A percentile compares a stretch with the other conserved stretches of the same genome.
Evolutionary conservation across 225 moss, liverwort and hornwort genomes (phyloP).

Genomic region (Antitrichia curtipendula): DNA sequence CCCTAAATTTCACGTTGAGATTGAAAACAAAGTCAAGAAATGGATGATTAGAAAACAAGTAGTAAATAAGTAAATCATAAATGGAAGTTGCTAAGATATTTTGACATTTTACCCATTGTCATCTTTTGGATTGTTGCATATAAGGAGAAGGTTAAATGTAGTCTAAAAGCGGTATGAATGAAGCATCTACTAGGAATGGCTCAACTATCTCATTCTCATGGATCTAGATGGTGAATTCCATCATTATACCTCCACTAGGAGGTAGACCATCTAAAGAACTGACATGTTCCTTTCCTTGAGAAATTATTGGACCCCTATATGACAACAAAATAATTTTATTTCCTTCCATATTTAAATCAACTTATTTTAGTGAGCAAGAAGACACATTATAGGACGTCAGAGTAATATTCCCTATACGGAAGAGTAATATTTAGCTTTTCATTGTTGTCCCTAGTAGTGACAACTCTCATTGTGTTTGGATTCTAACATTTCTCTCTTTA

Average conservation of each 20-base stretch:
- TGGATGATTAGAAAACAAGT: no score
- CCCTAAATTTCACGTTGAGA: accelerated
- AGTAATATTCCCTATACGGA: accelerated
- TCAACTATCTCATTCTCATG: background rate
- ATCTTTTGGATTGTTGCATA: no score
- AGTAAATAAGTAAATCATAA: background rate
- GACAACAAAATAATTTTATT: background rate
- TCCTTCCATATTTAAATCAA: accelerated
- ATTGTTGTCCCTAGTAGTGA: accelerated
- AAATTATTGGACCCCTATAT: background rate
- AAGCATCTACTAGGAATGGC: accelerated
- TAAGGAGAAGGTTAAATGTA: background rate
- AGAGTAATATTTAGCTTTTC: background rate
- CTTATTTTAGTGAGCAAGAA: background rate
- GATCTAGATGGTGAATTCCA: background rate
- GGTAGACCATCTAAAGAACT: accelerated
- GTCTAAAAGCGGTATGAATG: accelerated
- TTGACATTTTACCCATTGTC: no score
- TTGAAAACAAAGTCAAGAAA: background rate
- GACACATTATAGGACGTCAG: no score
- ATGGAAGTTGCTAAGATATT: no score
- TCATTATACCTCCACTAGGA: background rate
- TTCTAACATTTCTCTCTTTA: background rate
- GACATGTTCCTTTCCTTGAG: accelerated
- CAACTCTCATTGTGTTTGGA: background rate